Percentiles rank a stretch among this genome's conserved stretches.
These are phyloP conservation scores for Alternaria angustiovoidea DNA, from an alignment of 2,329 filamentous ascomycete species.

Conservation along the genomic window DNA sequence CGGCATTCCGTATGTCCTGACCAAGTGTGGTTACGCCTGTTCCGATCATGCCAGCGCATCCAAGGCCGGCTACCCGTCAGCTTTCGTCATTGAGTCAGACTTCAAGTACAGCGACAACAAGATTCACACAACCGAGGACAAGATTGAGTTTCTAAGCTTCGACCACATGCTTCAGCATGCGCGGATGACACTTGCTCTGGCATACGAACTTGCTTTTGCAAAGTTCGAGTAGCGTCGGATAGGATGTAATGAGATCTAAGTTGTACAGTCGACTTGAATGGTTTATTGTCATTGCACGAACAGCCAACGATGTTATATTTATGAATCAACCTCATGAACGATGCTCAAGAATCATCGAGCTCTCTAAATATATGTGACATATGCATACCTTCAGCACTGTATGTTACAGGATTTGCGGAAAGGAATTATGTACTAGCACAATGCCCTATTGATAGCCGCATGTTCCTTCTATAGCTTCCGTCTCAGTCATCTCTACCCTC, in stretches of 20 bases:
- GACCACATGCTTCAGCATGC: conserved; percentile 94
- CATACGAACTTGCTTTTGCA: conserved; percentile 83
- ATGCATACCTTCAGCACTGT: neutral
- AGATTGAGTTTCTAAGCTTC: conserved; percentile 77
- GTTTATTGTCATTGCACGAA: neutral
- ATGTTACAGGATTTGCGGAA: neutral
- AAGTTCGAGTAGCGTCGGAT: conserved; percentile 61
- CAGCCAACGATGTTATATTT: neutral
- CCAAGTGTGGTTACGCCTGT: conserved; percentile 88
- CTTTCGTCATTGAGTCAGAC: conserved; percentile 78
- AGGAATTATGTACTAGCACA: neutral
- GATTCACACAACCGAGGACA: conserved; percentile 75
- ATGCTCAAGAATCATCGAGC: neutral
- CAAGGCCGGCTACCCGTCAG: conserved; percentile 77
- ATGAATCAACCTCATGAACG: neutral
- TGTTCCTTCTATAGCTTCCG: neutral
- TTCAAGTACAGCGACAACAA: conserved; percentile 71
- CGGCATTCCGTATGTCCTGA: conserved; percentile 84
- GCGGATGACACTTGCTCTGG: conserved; percentile 81
- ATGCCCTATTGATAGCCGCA: neutral
- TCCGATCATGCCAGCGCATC: conserved; percentile 77
- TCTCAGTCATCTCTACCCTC: neutral
- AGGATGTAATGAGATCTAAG: neutral
- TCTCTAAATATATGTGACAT: neutral
- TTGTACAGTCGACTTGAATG: neutral